Evolutionary conservation across 441 rosid species (phyloP).

Genomic region (Syzygium syzygioides): DNA sequence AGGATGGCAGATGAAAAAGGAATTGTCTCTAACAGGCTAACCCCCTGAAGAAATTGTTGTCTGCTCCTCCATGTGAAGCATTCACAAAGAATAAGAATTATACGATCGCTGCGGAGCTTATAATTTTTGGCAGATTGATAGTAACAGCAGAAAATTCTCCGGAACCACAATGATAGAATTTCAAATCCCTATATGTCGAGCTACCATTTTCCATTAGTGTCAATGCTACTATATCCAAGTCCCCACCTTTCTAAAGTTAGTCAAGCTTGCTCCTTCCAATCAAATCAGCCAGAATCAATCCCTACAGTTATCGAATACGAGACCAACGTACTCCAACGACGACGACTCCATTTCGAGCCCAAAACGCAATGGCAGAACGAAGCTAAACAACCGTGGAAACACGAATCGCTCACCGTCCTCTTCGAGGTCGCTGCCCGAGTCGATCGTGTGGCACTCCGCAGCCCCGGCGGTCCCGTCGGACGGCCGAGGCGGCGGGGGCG

Average conservation of each 20-base stretch:
- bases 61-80: background rate
- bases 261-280: background rate
- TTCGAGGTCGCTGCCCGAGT: constrained; percentile 88
- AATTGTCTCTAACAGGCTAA: background rate
- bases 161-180: background rate
- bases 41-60: background rate
- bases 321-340: background rate
- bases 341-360: background rate
- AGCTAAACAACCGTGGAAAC: background rate
- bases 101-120: background rate
- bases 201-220: background rate
- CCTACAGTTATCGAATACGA: background rate
- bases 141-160: background rate
- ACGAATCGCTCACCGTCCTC: constrained; percentile 64
- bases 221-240: background rate
- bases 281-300: background rate
- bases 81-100: background rate
- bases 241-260: background rate
- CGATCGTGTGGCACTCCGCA: constrained; percentile 47
- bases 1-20: background rate
- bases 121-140: background rate
- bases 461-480: constrained; percentile 18
- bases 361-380: background rate
- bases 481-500: constrained; percentile 22
- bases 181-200: background rate